A percentile compares a stretch with the other conserved stretches of the same genome.
Evolutionary conservation across 345 rosid genomes (phyloP).

Genomic region (Brassica rapa): DNA sequence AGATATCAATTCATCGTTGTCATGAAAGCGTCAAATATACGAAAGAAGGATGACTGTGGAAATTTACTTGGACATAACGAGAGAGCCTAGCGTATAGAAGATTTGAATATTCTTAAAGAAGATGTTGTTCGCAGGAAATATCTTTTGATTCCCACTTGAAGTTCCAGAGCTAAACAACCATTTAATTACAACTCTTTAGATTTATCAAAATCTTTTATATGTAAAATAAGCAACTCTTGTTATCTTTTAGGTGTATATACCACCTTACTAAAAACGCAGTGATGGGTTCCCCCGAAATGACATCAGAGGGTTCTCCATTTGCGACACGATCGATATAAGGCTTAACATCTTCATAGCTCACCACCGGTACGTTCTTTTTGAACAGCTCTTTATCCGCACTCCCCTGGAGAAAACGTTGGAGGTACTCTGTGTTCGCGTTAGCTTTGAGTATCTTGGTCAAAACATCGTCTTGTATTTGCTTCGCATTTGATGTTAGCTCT

Average conservation of each 20-base stretch:
- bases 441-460: background rate
- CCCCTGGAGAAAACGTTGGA: background rate
- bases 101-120: too few relatives aligned
- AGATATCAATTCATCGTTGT: too few relatives aligned
- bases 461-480: background rate
- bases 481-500: background rate
- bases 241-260: background rate
- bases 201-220: background rate
- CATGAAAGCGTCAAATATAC: too few relatives aligned
- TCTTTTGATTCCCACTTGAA: background rate
- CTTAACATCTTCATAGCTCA: background rate
- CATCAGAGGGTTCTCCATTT: background rate
- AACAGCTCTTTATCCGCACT: background rate
- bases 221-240: background rate
- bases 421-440: background rate
- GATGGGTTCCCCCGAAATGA: background rate
- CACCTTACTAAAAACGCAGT: background rate
- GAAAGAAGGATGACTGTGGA: too few relatives aligned
- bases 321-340: background rate
- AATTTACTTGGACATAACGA: too few relatives aligned
- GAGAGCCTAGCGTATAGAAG: too few relatives aligned
- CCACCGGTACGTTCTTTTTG: slow-evolving; percentile 1
- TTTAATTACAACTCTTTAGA: background rate
- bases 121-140: too few relatives aligned
- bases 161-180: background rate